phyloP scores from a whole-genome alignment of 2,329 filamentous ascomycete species.

The Cercospora sp. region DNA sequence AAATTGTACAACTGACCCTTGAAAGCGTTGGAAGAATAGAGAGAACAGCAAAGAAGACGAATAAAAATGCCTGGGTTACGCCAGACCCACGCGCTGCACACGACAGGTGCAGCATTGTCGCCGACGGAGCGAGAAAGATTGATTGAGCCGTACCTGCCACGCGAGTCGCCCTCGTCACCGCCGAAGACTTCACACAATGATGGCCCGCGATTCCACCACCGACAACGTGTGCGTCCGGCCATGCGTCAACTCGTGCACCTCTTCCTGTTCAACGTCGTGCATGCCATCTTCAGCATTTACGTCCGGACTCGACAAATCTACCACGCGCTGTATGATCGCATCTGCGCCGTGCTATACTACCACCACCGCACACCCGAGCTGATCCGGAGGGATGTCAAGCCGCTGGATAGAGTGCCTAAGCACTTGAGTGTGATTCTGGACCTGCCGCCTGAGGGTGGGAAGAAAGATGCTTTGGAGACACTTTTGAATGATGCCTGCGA shows the following conservation, averaged over 20 bases:
- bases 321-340: conserved; percentile 72
- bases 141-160: conserved; percentile 39
- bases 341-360: conserved; percentile 83
- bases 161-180: conserved; percentile 18
- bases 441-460: conserved; percentile 65
- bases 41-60: conserved; percentile 3
- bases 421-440: conserved; percentile 87
- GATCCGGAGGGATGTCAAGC: conserved; percentile 81
- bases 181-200: conserved; percentile 17
- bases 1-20: not conserved
- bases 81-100: conserved; percentile 34
- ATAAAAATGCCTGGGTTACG: conserved; percentile 35
- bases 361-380: conserved; percentile 94
- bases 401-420: conserved; percentile 71
- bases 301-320: conserved; percentile 78
- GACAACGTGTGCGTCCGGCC: conserved; percentile 33
- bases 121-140: conserved; percentile 36
- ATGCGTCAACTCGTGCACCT: conserved; percentile 54
- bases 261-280: conserved; percentile 68
- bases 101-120: conserved; percentile 31
- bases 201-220: conserved; percentile 29
- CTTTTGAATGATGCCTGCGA: conserved; percentile 90
- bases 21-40: not conserved
- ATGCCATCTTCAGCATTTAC: conserved; percentile 84
- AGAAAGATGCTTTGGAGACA: conserved; percentile 74